These are phyloP conservation scores for Sicyos edulis DNA, from an alignment of 306 rosid species.

Conservation along the genomic window DNA sequence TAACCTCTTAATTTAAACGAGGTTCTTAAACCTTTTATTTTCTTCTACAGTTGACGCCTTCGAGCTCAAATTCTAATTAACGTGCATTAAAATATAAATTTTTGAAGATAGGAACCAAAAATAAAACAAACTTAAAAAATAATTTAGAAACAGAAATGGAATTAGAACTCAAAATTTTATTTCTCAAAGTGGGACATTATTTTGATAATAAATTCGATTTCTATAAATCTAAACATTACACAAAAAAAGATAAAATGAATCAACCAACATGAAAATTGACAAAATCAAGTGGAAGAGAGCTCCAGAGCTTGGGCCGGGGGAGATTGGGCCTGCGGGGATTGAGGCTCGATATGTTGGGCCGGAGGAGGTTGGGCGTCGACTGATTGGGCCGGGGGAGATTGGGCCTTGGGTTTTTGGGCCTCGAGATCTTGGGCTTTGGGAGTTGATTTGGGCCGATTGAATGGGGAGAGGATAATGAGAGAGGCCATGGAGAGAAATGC, in stretches of 20 bases:
- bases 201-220: background rate
- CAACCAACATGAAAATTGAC: background rate
- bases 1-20: too few relatives aligned
- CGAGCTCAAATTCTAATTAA: too few relatives aligned
- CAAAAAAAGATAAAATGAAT: background rate
- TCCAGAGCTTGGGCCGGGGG: background rate
- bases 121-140: too few relatives aligned
- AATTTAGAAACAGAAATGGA: too few relatives aligned
- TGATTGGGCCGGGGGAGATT: background rate
- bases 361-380: background rate
- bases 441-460: background rate
- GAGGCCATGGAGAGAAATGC: slow-evolving; percentile 8
- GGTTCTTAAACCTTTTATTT: too few relatives aligned
- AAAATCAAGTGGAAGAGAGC: background rate
- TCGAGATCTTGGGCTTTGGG: background rate
- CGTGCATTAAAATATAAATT: too few relatives aligned
- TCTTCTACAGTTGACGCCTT: too few relatives aligned
- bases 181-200: too few relatives aligned
- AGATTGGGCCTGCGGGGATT: background rate
- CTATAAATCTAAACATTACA: background rate
- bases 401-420: background rate
- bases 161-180: too few relatives aligned
- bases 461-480: background rate
- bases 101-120: too few relatives aligned
- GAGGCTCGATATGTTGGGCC: too few relatives aligned